Conservation (phyloP, 352 stramenopile species). For the Globisporangium yorkense region DNA sequence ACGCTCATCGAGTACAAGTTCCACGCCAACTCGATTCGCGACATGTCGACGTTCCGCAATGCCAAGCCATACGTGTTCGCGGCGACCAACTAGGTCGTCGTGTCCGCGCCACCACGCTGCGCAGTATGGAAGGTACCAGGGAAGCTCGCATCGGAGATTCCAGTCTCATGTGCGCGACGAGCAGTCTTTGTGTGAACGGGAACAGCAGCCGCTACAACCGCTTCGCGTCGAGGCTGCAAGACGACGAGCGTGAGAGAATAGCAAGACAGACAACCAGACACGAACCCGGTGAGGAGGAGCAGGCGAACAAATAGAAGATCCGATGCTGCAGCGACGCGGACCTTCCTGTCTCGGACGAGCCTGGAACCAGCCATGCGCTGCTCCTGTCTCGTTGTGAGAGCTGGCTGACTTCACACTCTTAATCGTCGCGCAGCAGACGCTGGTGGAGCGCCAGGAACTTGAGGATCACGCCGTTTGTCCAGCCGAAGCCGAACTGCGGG, state of each 20-base stretch:
- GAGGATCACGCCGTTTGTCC: slow-evolving; percentile 69
- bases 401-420: not conserved
- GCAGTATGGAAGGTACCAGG: not conserved
- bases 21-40: slow-evolving; percentile 88
- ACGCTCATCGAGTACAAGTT: slow-evolving; percentile 95
- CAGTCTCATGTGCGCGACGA: not conserved
- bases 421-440: slow-evolving; percentile 36
- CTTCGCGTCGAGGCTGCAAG: not conserved
- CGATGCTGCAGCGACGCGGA: not conserved
- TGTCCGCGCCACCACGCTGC: not conserved
- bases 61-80: slow-evolving; percentile 90
- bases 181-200: no score
- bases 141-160: not conserved
- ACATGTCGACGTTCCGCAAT: slow-evolving; percentile 93
- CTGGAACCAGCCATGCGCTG: not conserved
- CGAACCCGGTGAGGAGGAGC: not conserved
- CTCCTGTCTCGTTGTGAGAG: not conserved
- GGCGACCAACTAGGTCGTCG: slow-evolving; percentile 37
- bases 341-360: no score
- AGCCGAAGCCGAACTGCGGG: slow-evolving; percentile 76
- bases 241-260: not conserved
- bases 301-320: slow-evolving; percentile 6
- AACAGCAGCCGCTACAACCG: not conserved
- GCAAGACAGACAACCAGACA: not conserved
- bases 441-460: slow-evolving; percentile 82